Conservation (phyloP, 768 basidiomycete genomes). For the Boletus sp. region DNA sequence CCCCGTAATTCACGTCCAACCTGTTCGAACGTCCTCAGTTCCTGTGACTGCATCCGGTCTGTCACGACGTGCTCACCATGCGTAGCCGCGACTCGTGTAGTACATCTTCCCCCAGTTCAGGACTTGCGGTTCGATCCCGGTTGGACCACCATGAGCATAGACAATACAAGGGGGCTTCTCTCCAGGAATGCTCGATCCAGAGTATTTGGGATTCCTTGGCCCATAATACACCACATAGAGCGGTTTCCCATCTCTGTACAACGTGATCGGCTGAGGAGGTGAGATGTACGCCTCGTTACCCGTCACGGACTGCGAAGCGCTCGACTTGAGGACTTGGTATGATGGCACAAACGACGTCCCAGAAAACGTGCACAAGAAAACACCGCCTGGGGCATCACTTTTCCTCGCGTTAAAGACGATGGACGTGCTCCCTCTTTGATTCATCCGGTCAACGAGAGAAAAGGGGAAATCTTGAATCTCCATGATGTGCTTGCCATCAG, state of each 20-base stretch:
- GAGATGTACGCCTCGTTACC: conserved; percentile 40
- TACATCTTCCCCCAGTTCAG: conserved; percentile 58
- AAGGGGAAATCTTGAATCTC: conserved; percentile 36
- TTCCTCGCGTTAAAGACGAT: conserved; percentile 37
- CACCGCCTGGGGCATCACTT: conserved; percentile 30
- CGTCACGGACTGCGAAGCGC: conserved; percentile 17
- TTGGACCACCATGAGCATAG: conserved; percentile 73
- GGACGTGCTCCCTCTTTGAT: conserved; percentile 16
- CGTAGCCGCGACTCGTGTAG: conserved; percentile 70
- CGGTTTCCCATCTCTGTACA: conserved; percentile 37
- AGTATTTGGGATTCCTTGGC: conserved; percentile 63
- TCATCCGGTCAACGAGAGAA: conserved; percentile 27
- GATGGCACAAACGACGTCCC: conserved; percentile 23
- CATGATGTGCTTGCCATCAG: conserved; percentile 21
- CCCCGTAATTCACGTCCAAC: conserved; percentile 77
- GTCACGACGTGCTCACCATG: conserved; percentile 47
- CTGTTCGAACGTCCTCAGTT: conserved; percentile 28
- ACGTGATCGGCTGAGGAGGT: conserved; percentile 45
- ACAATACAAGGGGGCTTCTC: conserved; percentile 71
- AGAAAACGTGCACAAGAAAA: conserved; percentile 31
- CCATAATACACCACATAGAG: conserved; percentile 66
- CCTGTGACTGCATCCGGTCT: background rate
- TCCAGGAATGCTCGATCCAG: conserved; percentile 41
- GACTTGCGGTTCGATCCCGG: conserved; percentile 42
- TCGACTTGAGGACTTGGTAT: conserved; percentile 23